Conservation (phyloP, 768 basidiomycete genomes). For the Russula vinacea region DNA sequence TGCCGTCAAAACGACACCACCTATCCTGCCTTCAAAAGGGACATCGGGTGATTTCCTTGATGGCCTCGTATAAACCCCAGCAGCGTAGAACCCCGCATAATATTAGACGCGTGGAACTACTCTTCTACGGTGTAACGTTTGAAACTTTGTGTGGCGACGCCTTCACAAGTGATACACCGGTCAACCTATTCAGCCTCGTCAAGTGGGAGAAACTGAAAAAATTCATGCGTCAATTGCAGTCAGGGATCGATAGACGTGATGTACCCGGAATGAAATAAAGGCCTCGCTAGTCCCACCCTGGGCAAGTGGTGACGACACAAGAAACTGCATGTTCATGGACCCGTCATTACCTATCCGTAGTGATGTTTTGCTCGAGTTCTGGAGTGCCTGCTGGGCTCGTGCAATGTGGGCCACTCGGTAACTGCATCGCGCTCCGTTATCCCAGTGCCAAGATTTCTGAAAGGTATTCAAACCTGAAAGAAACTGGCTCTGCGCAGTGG, state of each 20-base stretch:
- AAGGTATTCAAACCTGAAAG: conserved; percentile 57
- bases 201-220: conserved; percentile 22
- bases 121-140: background rate
- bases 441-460: background rate
- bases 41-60: conserved; percentile 25
- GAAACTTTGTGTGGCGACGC: background rate
- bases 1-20: conserved; percentile 23
- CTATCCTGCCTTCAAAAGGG: conserved; percentile 30
- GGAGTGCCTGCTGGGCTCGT: conserved; percentile 68
- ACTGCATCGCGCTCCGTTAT: conserved; percentile 41
- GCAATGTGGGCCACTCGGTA: conserved; percentile 81
- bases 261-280: conserved; percentile 86
- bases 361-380: conserved; percentile 83
- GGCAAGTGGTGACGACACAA: conserved; percentile 59
- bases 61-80: conserved; percentile 29
- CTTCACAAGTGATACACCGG: background rate
- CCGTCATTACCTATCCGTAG: conserved; percentile 82
- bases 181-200: conserved; percentile 19
- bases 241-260: conserved; percentile 33
- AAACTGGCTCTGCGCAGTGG: conserved; percentile 65
- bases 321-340: conserved; percentile 81
- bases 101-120: conserved; percentile 19
- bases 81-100: conserved; percentile 21
- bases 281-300: conserved; percentile 50
- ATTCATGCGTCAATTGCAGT: conserved; percentile 4